phyloP scores from a whole-genome alignment of 768 basidiomycete genomes.

The Mycena rosella region DNA sequence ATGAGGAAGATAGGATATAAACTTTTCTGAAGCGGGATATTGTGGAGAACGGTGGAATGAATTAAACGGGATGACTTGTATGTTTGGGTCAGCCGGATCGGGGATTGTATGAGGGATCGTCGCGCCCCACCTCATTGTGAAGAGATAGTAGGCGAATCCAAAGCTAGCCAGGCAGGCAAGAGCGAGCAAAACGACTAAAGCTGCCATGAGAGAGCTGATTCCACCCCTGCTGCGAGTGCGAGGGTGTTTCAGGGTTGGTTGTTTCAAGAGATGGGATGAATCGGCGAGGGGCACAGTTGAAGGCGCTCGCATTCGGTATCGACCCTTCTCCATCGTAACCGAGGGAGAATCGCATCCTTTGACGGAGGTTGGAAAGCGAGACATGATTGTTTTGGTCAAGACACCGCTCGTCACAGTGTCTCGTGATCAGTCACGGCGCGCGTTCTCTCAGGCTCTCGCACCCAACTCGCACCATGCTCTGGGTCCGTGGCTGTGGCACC shows the following conservation, averaged over 20 bases:
- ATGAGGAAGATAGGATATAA: conserved; percentile 83
- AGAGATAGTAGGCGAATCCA: conserved; percentile 72
- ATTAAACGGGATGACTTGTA: conserved; percentile 49
- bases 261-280: conserved; percentile 34
- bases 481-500: no score
- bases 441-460: no score
- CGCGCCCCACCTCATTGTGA: conserved; percentile 69
- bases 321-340: conserved; percentile 72
- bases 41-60: conserved; percentile 19
- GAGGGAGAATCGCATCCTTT: conserved; percentile 64
- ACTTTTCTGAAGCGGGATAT: conserved; percentile 46
- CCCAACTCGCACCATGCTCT: no score
- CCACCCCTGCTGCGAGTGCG: conserved; percentile 9
- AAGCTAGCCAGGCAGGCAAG: conserved; percentile 67
- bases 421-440: no score
- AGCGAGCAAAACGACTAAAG: conserved; percentile 61
- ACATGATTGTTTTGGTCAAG: no score
- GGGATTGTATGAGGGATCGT: conserved; percentile 34
- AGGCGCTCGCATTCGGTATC: conserved; percentile 71
- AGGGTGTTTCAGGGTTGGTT: conserved; percentile 20
- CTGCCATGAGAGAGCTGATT: conserved; percentile 52
- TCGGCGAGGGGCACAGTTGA: conserved; percentile 38
- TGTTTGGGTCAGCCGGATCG: conserved; percentile 47
- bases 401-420: no score
- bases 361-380: conserved; percentile 16